These are phyloP conservation scores for Xylaria sp. DNA, from an alignment of 2,329 filamentous ascomycete genomes.

Conservation along the genomic window DNA sequence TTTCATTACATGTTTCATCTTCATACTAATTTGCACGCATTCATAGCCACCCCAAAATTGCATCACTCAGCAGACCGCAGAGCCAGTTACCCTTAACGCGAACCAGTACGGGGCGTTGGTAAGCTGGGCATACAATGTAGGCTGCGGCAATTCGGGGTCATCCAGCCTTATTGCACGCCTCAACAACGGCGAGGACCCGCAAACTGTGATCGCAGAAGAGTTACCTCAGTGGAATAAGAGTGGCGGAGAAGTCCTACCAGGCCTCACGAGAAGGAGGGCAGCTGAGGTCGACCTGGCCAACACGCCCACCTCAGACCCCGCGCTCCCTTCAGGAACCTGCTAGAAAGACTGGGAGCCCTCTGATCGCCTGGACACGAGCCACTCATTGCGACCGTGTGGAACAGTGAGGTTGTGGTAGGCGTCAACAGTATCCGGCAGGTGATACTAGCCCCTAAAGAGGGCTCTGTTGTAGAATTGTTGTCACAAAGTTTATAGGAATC, in stretches of 20 bases:
- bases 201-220: conserved; percentile 23
- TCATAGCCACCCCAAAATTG: conserved; percentile 24
- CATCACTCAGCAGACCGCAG: conserved; percentile 22
- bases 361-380: too few relatives aligned
- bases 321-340: conserved; percentile 20
- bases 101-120: conserved; percentile 31
- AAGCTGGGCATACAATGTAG: conserved; percentile 29
- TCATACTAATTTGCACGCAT: background rate
- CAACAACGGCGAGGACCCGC: conserved; percentile 24
- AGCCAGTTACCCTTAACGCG: conserved; percentile 16
- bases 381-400: too few relatives aligned
- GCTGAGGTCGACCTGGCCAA: conserved; percentile 27
- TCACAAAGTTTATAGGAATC: too few relatives aligned
- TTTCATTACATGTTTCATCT: background rate
- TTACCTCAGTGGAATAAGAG: conserved; percentile 23
- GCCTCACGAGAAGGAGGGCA: conserved; percentile 19
- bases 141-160: conserved; percentile 18
- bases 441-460: too few relatives aligned
- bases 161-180: conserved; percentile 26
- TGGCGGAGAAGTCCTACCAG: conserved; percentile 21
- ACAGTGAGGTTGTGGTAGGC: too few relatives aligned
- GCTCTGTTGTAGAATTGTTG: too few relatives aligned
- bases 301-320: conserved; percentile 17
- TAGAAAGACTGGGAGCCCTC: background rate
- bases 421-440: too few relatives aligned